phyloP scores from a whole-genome alignment of 805 yeast genomes.

The Sugiyamaella lignohabitans region DNA sequence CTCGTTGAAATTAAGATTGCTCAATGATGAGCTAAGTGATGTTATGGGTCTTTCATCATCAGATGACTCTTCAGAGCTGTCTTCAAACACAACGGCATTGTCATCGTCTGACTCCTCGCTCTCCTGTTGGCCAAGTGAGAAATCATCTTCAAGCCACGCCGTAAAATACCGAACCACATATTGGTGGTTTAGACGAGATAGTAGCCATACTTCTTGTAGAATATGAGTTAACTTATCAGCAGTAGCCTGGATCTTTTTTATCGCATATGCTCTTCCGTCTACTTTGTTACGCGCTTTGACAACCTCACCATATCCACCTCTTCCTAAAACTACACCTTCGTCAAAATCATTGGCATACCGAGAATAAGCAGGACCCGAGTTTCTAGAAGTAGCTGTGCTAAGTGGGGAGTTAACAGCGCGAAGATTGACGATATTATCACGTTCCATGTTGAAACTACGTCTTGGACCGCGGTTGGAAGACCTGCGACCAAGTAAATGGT shows the following conservation, averaged over 20 bases:
- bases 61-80: not conserved
- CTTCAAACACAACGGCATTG: conserved; percentile 3
- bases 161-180: conserved; percentile 95
- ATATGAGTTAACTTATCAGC: conserved; percentile 74
- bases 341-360: conserved; percentile 91
- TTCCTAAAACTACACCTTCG: conserved; percentile 83
- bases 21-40: conserved; percentile 1
- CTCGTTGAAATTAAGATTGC: conserved; percentile 9
- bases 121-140: conserved; percentile 31
- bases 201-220: conserved; percentile 82
- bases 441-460: not conserved
- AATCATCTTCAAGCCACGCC: conserved; percentile 89
- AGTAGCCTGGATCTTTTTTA: conserved; percentile 81
- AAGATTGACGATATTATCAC: not conserved
- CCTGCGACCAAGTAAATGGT: not conserved
- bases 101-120: conserved; percentile 26
- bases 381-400: not conserved
- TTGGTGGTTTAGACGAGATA: conserved; percentile 89
- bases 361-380: conserved; percentile 36
- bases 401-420: no score
- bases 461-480: not conserved
- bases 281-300: conserved; percentile 91
- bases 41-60: conserved; percentile 1
- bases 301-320: conserved; percentile 97
- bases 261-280: conserved; percentile 93